Base-by-base conservation (phyloP, 257 asterid species). In the Orobanche coerulescens region DNA sequence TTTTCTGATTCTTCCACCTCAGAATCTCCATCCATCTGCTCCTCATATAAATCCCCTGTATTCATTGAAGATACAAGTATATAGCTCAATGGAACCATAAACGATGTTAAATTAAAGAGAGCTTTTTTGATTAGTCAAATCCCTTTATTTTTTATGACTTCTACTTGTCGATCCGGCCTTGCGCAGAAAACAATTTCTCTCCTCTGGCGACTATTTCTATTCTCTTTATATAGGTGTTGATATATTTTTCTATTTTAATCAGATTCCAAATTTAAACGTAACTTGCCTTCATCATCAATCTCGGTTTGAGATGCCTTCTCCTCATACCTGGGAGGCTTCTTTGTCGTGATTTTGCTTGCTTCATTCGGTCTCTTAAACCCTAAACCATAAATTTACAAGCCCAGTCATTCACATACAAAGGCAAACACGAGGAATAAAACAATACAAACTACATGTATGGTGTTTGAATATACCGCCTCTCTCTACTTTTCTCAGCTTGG, bases 41-140 rank as follows among this genome's bases (percentile, higher is more conserved):
- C 77, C 54, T 80, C 75, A 1, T 58, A 25, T 31, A 65, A 69
- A 19, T 73, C 73, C 61, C 55, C 92, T 76, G 39, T 76, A 63
- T 58, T 33, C 26, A 18, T 22, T 5, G 58, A 49, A 12, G 18
- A 16, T 8, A 43, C 55, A 2, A 7, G 18, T 2, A 19, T 14
- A 43, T 9, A 24, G 8, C 26, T 47, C 8, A 4, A 1, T 7
- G 16, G 34, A 23, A 58, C n/a, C 6, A 49, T 18, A 14, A 58
- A 4, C 15, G 3, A 1, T 0, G 34, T 2, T 11, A 61, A 54
- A 14, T 13, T 30, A 44, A 44, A 43, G 10, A 24, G 5, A 36
- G 7, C 6, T 2, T 16, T 18, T 46, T 7, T n/a, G n/a, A n/a
- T n/a, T n/a, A n/a, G n/a, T n/a, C n/a, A n/a, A n/a, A n/a, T n/a